Conservation (phyloP, 306 rosid genomes). For the Fragaria ananassa region DNA sequence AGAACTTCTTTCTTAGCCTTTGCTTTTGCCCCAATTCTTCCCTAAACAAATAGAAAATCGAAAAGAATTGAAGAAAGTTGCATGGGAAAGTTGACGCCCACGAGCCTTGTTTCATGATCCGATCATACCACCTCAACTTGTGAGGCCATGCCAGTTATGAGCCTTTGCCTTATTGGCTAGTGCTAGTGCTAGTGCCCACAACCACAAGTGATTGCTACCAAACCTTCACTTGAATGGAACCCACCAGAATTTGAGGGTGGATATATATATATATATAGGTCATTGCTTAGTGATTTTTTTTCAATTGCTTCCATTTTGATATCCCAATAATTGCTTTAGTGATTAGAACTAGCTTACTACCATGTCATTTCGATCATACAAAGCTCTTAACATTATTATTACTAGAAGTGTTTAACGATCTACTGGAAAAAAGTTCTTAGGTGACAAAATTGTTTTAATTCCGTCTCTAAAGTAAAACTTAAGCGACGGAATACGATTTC, state of each 20-base stretch:
- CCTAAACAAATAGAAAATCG: conserved; percentile 4
- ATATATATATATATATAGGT: not conserved
- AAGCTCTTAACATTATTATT: not conserved
- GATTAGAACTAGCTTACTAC: not conserved
- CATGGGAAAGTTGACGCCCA: conserved; percentile 47
- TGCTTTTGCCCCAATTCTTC: conserved; percentile 13
- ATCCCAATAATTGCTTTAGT: conserved; percentile 7
- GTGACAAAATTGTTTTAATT: no score
- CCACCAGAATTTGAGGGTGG: not conserved
- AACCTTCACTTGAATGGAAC: conserved; percentile 11
- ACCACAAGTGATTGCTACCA: conserved; percentile 9
- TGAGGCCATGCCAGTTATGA: conserved; percentile 49
- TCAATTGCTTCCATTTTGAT: not conserved
- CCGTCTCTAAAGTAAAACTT: no score
- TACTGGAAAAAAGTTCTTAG: no score
- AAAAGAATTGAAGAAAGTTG: conserved; percentile 30
- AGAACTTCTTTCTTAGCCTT: conserved; percentile 28
- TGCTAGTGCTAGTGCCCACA: conserved; percentile 18
- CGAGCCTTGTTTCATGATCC: conserved; percentile 72
- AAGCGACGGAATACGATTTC: no score
- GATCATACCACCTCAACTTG: conserved; percentile 51
- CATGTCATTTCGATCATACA: not conserved
- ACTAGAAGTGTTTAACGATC: no score
- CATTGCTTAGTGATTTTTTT: conserved; percentile 6
- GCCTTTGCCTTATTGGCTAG: conserved; percentile 10